phyloP scores from a whole-genome alignment of 2,329 filamentous ascomycete species.

The Hypoxylon sp. region DNA sequence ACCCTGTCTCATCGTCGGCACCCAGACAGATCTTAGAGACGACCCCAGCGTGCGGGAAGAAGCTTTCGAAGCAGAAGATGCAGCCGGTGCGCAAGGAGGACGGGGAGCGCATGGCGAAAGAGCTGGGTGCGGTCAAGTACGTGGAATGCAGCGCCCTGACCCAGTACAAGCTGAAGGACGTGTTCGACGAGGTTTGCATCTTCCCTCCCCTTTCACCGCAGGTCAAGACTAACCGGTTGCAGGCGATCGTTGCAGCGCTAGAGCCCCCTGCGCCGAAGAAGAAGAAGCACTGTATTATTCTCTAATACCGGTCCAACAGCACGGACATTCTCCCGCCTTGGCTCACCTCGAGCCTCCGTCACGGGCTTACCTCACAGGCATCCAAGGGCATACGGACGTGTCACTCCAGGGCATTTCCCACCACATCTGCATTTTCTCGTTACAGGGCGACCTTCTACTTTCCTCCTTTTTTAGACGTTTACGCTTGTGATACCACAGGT shows the following conservation, averaged over 20 bases:
- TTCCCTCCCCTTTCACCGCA: conserved; percentile 1
- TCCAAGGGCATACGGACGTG: conserved; percentile 28
- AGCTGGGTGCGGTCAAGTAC: conserved; percentile 97
- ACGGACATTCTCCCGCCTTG: conserved; percentile 29
- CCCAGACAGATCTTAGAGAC: conserved; percentile 94
- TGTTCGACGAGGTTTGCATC: conserved; percentile 90
- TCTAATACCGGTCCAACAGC: conserved; percentile 55
- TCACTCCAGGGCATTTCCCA: conserved; percentile 33
- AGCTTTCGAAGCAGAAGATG: conserved; percentile 97
- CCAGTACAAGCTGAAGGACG: conserved; percentile 98
- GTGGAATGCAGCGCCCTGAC: conserved; percentile 98
- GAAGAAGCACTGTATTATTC: conserved; percentile 72
- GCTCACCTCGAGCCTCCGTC: conserved; percentile 12
- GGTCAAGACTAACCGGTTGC: conserved; percentile 35
- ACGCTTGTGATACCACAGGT: conserved; percentile 38
- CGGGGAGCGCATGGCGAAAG: conserved; percentile 95
- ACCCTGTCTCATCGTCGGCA: conserved; percentile 96
- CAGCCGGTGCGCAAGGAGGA: conserved; percentile 89
- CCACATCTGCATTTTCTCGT: conserved; percentile 38
- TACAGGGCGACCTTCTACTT: conserved; percentile 35
- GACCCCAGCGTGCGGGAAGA: conserved; percentile 86
- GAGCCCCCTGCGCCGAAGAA: conserved; percentile 88
- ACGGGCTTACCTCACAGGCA: conserved; percentile 5
- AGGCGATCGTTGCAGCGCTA: conserved; percentile 95
- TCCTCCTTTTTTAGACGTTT: conserved; percentile 38